Percentiles rank a stretch among this genome's conserved stretches.
phyloP scores from a whole-genome alignment of 495 filamentous ascomycete species.

The Neurospora sp. region DNA sequence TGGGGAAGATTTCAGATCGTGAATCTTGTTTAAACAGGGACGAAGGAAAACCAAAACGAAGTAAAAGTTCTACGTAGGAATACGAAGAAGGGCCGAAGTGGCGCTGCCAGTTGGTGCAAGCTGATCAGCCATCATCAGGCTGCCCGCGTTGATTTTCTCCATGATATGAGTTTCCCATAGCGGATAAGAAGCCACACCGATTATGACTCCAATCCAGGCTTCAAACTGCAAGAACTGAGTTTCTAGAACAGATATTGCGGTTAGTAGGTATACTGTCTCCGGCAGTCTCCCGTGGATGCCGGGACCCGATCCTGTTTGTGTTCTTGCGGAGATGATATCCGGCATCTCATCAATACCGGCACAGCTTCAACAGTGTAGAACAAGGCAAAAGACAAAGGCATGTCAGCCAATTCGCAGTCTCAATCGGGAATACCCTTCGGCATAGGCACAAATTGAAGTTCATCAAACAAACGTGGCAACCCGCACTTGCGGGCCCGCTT shows the following conservation, averaged over 20 bases:
- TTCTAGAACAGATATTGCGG: background rate
- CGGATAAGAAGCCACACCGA: background rate
- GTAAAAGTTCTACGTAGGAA: background rate
- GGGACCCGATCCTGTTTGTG: background rate
- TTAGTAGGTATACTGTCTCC: background rate
- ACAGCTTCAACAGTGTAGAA: background rate
- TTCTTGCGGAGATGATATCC: background rate
- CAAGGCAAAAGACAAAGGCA: background rate
- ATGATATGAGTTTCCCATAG: background rate
- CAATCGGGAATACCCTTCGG: background rate
- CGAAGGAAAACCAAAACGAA: background rate
- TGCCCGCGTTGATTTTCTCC: background rate
- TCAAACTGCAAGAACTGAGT: background rate
- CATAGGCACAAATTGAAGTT: background rate
- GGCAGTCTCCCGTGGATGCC: background rate
- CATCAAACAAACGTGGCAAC: background rate
- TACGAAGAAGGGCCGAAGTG: background rate
- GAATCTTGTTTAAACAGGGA: background rate
- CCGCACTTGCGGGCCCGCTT: background rate
- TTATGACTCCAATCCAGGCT: background rate
- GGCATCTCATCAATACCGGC: background rate
- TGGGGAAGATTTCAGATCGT: background rate
- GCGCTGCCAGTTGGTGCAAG: background rate
- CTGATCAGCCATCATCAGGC: background rate
- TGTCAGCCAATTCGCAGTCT: background rate